A percentile compares a stretch with the other conserved stretches of the same genome.
Evolutionary conservation across 495 filamentous ascomycete genomes (phyloP).

Genomic region (Friedmanniomyces simplex): DNA sequence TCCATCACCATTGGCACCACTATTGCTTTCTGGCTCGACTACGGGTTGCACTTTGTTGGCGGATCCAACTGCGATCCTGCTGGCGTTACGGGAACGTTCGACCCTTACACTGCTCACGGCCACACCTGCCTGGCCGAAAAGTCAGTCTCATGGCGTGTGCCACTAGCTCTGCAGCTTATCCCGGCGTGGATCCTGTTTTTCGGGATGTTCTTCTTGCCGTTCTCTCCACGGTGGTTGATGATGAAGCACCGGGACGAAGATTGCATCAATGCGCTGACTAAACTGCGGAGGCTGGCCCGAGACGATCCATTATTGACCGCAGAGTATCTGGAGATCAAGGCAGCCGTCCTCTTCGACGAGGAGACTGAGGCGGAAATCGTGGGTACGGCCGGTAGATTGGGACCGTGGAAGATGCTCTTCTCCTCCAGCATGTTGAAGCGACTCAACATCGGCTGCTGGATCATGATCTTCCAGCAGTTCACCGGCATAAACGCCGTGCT

Average conservation of each 20-base stretch:
- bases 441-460: slow-evolving; percentile 53
- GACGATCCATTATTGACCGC: slow-evolving; percentile 56
- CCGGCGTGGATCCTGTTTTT: slow-evolving; percentile 30
- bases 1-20: slow-evolving; percentile 75
- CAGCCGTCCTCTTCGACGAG: slow-evolving; percentile 61
- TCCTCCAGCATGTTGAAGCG: slow-evolving; percentile 68
- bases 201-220: slow-evolving; percentile 47
- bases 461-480: slow-evolving; percentile 73
- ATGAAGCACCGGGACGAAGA: slow-evolving; percentile 63
- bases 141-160: slow-evolving; percentile 24
- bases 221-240: slow-evolving; percentile 67
- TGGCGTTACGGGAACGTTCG: slow-evolving; percentile 47
- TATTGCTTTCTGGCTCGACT: slow-evolving; percentile 75
- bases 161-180: slow-evolving; percentile 27
- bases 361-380: no score
- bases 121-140: background rate
- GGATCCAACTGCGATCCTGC: slow-evolving; percentile 34
- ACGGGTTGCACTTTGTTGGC: slow-evolving; percentile 65
- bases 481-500: slow-evolving; percentile 38
- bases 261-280: slow-evolving; percentile 52
- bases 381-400: slow-evolving; percentile 49
- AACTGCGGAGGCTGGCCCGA: slow-evolving; percentile 43
- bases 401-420: slow-evolving; percentile 28
- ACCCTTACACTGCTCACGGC: slow-evolving; percentile 16
- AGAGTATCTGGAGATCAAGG: slow-evolving; percentile 76